phyloP scores from a whole-genome alignment of 148 eudicot genomes.

The Rhododendron vialii region DNA sequence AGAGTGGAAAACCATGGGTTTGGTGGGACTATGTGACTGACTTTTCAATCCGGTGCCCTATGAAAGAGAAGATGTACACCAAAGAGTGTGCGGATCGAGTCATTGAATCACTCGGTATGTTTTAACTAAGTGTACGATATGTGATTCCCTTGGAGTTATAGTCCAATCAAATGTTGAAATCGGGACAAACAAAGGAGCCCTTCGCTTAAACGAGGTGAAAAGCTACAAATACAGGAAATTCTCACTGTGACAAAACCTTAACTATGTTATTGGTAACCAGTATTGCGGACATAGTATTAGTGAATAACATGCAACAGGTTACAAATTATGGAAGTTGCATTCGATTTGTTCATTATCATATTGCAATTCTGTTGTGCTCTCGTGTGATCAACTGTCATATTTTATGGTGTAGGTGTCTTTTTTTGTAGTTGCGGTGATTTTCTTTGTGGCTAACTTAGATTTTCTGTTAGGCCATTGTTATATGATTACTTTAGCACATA shows the following conservation, averaged over 20 bases:
- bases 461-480: neutral
- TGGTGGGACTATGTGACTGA: conserved; percentile 49
- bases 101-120: conserved; percentile 28
- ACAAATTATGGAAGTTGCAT: neutral
- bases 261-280: neutral
- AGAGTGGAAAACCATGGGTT: conserved; percentile 34
- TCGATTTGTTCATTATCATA: neutral
- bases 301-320: neutral
- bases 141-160: neutral
- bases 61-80: conserved; percentile 31
- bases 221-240: neutral
- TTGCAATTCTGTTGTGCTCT: neutral
- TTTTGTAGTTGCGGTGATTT: neutral
- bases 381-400: neutral
- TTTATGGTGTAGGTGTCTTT: neutral
- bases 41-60: conserved; percentile 33
- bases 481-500: neutral
- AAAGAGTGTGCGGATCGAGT: conserved; percentile 28
- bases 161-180: neutral
- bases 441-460: neutral
- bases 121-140: neutral
- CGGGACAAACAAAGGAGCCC: neutral
- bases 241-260: conserved; percentile 2
- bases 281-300: neutral
- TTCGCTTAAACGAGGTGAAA: neutral